These are phyloP conservation scores for Sphaerobolus stellatus DNA, from an alignment of 1,284 basidiomycete genomes.

Conservation along the genomic window DNA sequence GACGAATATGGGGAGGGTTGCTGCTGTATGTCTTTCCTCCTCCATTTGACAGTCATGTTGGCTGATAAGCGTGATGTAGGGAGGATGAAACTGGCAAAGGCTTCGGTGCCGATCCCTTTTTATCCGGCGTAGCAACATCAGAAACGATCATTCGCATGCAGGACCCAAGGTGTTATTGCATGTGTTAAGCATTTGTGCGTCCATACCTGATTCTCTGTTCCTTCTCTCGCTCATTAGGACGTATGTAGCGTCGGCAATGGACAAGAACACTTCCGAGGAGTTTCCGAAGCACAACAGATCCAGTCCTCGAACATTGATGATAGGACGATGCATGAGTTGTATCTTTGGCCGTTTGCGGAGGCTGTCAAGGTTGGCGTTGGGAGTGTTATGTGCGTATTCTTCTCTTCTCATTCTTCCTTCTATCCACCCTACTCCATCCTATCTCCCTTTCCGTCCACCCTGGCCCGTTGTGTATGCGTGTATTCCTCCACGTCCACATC, in stretches of 20 bases:
- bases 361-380: slow-evolving; percentile 76
- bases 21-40: slow-evolving; percentile 38
- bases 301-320: slow-evolving; percentile 71
- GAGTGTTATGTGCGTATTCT: slow-evolving; percentile 66
- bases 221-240: neutral
- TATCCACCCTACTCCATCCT: neutral
- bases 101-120: slow-evolving; percentile 76
- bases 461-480: too few species aligned
- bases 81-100: slow-evolving; percentile 88
- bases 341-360: slow-evolving; percentile 69
- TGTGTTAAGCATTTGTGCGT: slow-evolving; percentile 67
- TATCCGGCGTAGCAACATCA: slow-evolving; percentile 69
- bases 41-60: slow-evolving; percentile 44
- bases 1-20: slow-evolving; percentile 73
- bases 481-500: neutral
- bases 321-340: slow-evolving; percentile 73
- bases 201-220: neutral
- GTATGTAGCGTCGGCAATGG: slow-evolving; percentile 41
- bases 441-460: neutral
- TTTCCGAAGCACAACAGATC: slow-evolving; percentile 19
- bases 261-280: slow-evolving; percentile 60
- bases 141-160: slow-evolving; percentile 79
- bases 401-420: too few species aligned
- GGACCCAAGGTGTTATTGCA: slow-evolving; percentile 66
- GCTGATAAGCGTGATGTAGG: too few species aligned